Base-by-base conservation (phyloP, 352 stramenopile species). In the Globisporangium yorkense region DNA sequence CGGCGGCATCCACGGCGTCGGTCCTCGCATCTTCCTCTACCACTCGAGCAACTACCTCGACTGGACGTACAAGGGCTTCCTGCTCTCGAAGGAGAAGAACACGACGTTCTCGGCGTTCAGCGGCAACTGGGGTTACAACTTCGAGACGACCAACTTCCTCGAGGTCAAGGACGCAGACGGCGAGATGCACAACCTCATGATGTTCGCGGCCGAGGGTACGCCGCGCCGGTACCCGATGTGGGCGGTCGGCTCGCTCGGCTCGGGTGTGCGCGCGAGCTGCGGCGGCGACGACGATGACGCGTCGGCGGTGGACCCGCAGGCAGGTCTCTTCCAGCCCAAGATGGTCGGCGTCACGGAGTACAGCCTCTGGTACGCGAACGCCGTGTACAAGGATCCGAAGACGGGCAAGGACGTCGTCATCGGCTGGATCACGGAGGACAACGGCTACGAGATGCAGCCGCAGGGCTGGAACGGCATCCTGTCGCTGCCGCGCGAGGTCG, bases 401-500 rank as follows among this genome's bases (percentile, higher is more conserved):
- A 74, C 51, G 39, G 67, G 67, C 60, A 85, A 84, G 70, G 29
- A 80, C 27, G 72, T 88, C 10, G 48, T 88, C 24, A 75, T 83
- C 51, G 78, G 75, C 21, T 88, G 78, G 78, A 85, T 87, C 57
- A 70, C 62, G 2, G 78, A 89, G 56, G 67, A 84, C 66, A 89
- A 75, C 31, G 65, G 61, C 35, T 86, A 74, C 57, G 52, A 57
- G 2, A 68, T 58, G 24, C 78, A 89, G 55, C 76, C 77, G 12
- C 78, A 89, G 58, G 78, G 78, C 35, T 89, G 78, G 78, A 76
- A 86, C 54, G 78, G 78, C 43, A 83, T 89, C 5, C 63, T 87
- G 0, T 87, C 76, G 6, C 35, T 89, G 24, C 78, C 73, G 13
- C 78, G 78, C 37, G 70, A 80, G 47, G 70, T 87, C 0, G 63